These are phyloP conservation scores for Ogataea trehalophila DNA, from an alignment of 805 yeast genomes.

Conservation along the genomic window DNA sequence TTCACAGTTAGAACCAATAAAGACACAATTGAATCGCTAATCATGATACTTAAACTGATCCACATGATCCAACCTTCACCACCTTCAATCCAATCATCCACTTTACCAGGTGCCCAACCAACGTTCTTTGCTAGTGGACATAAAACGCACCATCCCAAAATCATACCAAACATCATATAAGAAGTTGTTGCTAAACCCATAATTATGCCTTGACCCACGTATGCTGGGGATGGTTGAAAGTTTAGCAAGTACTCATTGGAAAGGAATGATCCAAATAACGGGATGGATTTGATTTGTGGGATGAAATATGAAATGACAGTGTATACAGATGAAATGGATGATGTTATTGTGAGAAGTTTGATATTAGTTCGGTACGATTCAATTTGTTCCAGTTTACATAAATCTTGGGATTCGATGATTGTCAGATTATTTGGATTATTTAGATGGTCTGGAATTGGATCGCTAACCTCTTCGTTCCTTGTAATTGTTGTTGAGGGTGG, in stretches of 20 bases:
- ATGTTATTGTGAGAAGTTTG: constrained; percentile 53
- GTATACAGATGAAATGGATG: constrained; percentile 63
- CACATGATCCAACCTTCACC: constrained; percentile 98
- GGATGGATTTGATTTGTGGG: constrained; percentile 64
- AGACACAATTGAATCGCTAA: constrained; percentile 82
- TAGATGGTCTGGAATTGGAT: background rate
- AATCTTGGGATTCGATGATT: constrained; percentile 31
- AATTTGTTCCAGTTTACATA: constrained; percentile 23
- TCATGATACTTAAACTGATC: constrained; percentile 91
- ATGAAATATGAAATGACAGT: constrained; percentile 68
- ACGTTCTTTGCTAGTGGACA: constrained; percentile 68
- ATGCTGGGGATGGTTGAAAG: constrained; percentile 95
- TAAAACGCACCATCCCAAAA: constrained; percentile 89
- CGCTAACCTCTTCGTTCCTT: too few species aligned
- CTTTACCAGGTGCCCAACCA: constrained; percentile 87
- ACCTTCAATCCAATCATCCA: constrained; percentile 90
- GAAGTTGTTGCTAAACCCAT: constrained; percentile 93
- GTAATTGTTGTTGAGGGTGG: background rate
- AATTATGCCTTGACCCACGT: constrained; percentile 94
- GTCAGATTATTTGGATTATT: constrained; percentile 21
- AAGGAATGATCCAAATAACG: constrained; percentile 65
- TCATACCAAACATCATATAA: constrained; percentile 85
- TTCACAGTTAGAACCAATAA: constrained; percentile 56
- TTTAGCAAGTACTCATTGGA: constrained; percentile 74
- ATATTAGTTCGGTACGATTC: constrained; percentile 52